These are phyloP conservation scores for Populus trichocarpa DNA, from an alignment of 441 rosid genomes.

Conservation along the genomic window DNA sequence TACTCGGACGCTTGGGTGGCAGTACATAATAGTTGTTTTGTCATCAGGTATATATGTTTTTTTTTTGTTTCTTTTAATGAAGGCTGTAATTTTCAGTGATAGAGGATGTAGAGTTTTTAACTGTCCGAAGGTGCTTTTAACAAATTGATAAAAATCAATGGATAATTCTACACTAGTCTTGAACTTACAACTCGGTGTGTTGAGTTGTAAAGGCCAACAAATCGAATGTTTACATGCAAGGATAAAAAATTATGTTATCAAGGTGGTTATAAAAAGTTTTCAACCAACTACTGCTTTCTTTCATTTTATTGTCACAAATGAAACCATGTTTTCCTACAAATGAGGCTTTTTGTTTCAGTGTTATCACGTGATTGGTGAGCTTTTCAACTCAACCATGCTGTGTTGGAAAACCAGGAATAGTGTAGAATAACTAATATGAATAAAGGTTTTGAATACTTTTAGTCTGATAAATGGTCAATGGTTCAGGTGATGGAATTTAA, in stretches of 20 bases:
- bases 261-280: not conserved
- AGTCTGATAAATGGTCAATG: no score
- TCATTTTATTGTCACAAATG: not conserved
- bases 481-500: no score
- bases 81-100: not conserved
- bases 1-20: constrained; percentile 95
- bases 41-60: constrained; percentile 61
- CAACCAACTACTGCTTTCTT: not conserved
- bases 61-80: not conserved
- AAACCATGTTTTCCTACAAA: not conserved
- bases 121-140: no score
- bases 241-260: not conserved
- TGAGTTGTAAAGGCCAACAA: not conserved
- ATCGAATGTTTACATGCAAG: not conserved
- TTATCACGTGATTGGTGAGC: not conserved
- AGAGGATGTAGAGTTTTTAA: no score
- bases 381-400: not conserved
- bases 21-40: constrained; percentile 78
- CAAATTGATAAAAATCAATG: no score
- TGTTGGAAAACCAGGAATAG: not conserved
- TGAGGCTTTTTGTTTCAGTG: not conserved
- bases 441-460: no score
- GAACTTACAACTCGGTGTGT: not conserved
- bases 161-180: not conserved
- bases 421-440: not conserved